These are phyloP conservation scores for Pseudogymnoascus sp. DNA, from an alignment of 2,329 filamentous ascomycete genomes.

Conservation along the genomic window DNA sequence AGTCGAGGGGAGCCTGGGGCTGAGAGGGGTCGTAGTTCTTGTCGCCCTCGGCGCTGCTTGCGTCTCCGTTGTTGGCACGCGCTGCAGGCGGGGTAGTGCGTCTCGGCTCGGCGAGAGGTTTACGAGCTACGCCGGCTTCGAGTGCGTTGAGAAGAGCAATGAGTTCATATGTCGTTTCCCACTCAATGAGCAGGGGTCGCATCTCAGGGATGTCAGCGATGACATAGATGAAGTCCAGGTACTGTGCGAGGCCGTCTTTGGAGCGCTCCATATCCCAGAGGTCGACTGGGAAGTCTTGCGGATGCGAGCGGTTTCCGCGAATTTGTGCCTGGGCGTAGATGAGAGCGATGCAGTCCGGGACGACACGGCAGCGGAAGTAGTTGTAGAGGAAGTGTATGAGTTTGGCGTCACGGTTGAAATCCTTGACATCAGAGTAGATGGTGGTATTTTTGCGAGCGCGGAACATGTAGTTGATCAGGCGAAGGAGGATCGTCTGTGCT, in stretches of 20 bases:
- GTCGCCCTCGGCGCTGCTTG: slow-evolving; percentile 3
- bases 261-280: slow-evolving; percentile 97
- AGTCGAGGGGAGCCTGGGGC: slow-evolving; percentile 7
- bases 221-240: slow-evolving; percentile 87
- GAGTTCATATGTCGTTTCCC: slow-evolving; percentile 86
- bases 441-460: slow-evolving; percentile 46
- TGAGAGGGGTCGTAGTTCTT: not conserved
- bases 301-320: slow-evolving; percentile 65
- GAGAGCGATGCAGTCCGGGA: slow-evolving; percentile 88
- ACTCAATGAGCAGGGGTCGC: slow-evolving; percentile 79
- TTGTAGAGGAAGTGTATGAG: slow-evolving; percentile 85
- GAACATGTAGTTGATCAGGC: slow-evolving; percentile 86
- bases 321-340: slow-evolving; percentile 93
- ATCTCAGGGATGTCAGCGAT: slow-evolving; percentile 79
- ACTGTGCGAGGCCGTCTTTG: slow-evolving; percentile 90
- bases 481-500: slow-evolving; percentile 86
- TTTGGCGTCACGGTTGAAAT: slow-evolving; percentile 51
- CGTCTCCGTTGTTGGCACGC: slow-evolving; percentile 32
- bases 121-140: slow-evolving; percentile 81
- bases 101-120: slow-evolving; percentile 52
- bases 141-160: slow-evolving; percentile 81
- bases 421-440: slow-evolving; percentile 44
- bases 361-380: slow-evolving; percentile 85
- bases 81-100: slow-evolving; percentile 31
- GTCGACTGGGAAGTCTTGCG: slow-evolving; percentile 87